Evolutionary conservation across 345 rosid genomes (phyloP), one percentile per base, ranked within the genome.

Genomic region (Iberis pinnata): DNA sequence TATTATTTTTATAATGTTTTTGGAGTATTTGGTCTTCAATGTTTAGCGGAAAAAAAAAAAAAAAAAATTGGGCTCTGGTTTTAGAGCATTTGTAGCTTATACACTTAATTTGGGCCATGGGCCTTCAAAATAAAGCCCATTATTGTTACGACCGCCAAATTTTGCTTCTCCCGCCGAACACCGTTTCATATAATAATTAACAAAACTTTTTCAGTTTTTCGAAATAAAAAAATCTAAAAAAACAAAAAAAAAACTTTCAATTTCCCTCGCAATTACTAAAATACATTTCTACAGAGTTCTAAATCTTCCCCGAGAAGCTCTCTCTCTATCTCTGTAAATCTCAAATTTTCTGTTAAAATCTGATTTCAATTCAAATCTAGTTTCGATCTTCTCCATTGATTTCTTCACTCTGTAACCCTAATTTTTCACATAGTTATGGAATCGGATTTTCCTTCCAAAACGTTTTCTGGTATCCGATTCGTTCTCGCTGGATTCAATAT

Each of bases 401-500:
- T 53, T 32, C 17, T 39, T 12, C 22, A 50, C 12, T 14, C 49
- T 6, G 2, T 20, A 53, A 37, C 39, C 50, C 40, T 50, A 49
- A 44, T 54, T 50, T 16, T n/a, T 6, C 8, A 8, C 52, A 9
- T 20, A 9, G 10, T 2, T n/a, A n/a, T 45, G 70, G 82, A 73
- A 9, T 41, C 61, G 15, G 24, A 58, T 22, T 49, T 61, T 38
- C 63, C 75, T 14, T 55, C 84, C 40, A 74, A 65, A 42, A 43
- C 79, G 54, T 85, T 88, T 66, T 32, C 58, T 19, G 86, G 88
- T 60, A 72, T 88, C 53, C 74, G 80, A 58, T 88, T 92, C 73
- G 64, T 71, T 32, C 88, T 88, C 51, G 59, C 60, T 33, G 94
- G 97, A 31, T 77, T 92, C 73, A 77, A 78, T 43, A 53, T 80